A percentile compares a stretch with the other conserved stretches of the same genome.
Evolutionary conservation across 352 stramenopile genomes (phyloP).

Genomic region (Phytophthora idaei): DNA sequence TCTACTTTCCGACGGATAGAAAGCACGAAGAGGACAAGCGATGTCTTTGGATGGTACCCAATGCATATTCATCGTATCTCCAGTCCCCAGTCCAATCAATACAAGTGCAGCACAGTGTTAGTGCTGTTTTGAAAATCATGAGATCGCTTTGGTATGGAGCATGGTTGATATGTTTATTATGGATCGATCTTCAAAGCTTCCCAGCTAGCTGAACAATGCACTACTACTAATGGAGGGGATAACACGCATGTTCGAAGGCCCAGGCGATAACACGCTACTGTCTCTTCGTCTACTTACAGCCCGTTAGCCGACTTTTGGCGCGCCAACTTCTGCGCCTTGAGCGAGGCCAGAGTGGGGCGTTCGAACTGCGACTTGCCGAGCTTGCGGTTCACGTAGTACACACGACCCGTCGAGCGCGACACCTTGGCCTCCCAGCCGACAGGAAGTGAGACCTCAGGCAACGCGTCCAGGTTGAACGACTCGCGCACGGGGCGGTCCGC

Average conservation of each 20-base stretch:
- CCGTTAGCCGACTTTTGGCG: slow-evolving; percentile 61
- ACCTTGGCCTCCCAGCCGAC: slow-evolving; percentile 89
- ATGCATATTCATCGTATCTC: slow-evolving; percentile 2
- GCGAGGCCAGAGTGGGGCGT: slow-evolving; percentile 79
- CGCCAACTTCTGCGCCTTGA: slow-evolving; percentile 85
- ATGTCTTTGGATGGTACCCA: slow-evolving; percentile 17
- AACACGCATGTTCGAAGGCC: slow-evolving; percentile 35
- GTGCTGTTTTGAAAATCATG: not conserved
- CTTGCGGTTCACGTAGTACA: slow-evolving; percentile 91
- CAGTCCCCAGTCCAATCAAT: slow-evolving; percentile 5
- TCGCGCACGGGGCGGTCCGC: slow-evolving; percentile 69
- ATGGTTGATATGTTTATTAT: slow-evolving; percentile 43
- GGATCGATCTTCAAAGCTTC: slow-evolving; percentile 17
- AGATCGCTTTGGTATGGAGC: not conserved
- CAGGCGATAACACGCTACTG: slow-evolving; percentile 22
- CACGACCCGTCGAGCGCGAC: slow-evolving; percentile 80
- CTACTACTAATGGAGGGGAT: slow-evolving; percentile 19
- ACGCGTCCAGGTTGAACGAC: slow-evolving; percentile 85
- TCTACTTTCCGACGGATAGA: slow-evolving; percentile 18
- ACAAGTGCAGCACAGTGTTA: slow-evolving; percentile 13
- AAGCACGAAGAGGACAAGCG: slow-evolving; percentile 11
- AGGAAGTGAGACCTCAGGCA: slow-evolving; percentile 81
- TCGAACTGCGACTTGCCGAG: slow-evolving; percentile 88
- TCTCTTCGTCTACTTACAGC: slow-evolving; percentile 42
- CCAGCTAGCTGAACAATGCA: slow-evolving; percentile 22